These are phyloP conservation scores for Mortierella antarctica DNA, from an alignment of 192 early-diverging fungal species.

Conservation along the genomic window DNA sequence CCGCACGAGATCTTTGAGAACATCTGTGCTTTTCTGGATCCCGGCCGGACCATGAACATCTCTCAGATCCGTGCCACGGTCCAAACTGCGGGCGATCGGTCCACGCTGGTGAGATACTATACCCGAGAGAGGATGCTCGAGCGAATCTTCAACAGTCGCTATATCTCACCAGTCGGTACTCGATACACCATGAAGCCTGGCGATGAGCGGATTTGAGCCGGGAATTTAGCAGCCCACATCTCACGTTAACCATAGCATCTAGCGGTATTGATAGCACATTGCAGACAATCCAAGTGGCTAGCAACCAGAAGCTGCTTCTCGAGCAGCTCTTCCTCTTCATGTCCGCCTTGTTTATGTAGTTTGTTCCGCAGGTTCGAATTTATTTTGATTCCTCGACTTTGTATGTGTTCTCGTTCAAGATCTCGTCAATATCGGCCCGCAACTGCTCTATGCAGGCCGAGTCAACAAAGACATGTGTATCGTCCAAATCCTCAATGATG, in stretches of 20 bases:
- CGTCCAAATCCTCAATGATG: conserved; percentile 88
- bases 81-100: conserved; percentile 31
- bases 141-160: conserved; percentile 42
- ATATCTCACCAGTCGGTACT: conserved; percentile 48
- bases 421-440: conserved; percentile 71
- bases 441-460: conserved; percentile 66
- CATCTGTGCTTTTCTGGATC: conserved; percentile 47
- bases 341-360: not conserved
- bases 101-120: conserved; percentile 38
- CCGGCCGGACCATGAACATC: conserved; percentile 39
- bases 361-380: not conserved
- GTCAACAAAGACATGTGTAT: conserved; percentile 83
- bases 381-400: conserved; percentile 57
- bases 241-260: not conserved
- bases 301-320: too few species aligned
- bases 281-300: too few species aligned
- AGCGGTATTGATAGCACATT: too few species aligned
- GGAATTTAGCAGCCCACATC: not conserved
- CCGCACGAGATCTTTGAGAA: conserved; percentile 55
- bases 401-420: conserved; percentile 81
- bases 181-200: conserved; percentile 44
- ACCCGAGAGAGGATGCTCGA: conserved; percentile 52
- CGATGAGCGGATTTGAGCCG: conserved; percentile 33
- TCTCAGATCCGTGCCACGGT: conserved; percentile 38
- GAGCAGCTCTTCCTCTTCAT: not conserved